Base-by-base conservation (phyloP, 371 early-diverging fungal genomes). In the Rhizomucor pusillus region DNA sequence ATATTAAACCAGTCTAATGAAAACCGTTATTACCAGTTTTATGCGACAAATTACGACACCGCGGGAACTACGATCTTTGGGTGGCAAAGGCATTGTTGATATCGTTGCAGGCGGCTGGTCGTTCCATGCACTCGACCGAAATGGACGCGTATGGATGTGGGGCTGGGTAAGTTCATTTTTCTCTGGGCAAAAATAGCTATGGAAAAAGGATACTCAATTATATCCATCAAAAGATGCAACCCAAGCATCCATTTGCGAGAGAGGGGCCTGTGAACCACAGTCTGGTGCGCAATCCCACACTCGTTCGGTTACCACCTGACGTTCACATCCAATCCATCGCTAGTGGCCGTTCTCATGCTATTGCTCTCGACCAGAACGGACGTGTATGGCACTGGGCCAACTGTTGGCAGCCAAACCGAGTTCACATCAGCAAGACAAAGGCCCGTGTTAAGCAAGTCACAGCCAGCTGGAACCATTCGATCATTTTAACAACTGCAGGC, bases 111-210 rank as follows among this genome's bases (percentile, higher is more conserved):
- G 75, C 16, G 75, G 75, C 11, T 77, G 75, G 74, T 70, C 69
- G 14, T 74, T 77, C 49, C 73, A 77, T 65, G 75, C 69, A 23
- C 54, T 77, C 12, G 70, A 72, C 54, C 54, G 59, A 11, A 37
- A 62, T 41, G 78, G 78, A 1, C 59, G 54, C 6, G 69, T 77
- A 1, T 77, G 73, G 70, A 63, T 63, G 52, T 77, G 78, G 78
- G 74, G 78, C 16, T 63, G 53, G 25, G 77, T 77, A 71, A 68
- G 76, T 10, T 62, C 56, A 16, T 72, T 76, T 67, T 50, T 13
- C 24, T 18, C 6, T 14, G 13, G 22, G 24, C 5, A 25, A 19
- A 24, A 7, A 34, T 0, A 22, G 23, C 9, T n/a, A 23, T n/a
- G 37, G 50, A 7, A 14, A 29, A 12, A 10, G 33, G 44, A 20